Conservation (phyloP, 345 rosid genomes). For the Gynandropsis gynandra region DNA sequence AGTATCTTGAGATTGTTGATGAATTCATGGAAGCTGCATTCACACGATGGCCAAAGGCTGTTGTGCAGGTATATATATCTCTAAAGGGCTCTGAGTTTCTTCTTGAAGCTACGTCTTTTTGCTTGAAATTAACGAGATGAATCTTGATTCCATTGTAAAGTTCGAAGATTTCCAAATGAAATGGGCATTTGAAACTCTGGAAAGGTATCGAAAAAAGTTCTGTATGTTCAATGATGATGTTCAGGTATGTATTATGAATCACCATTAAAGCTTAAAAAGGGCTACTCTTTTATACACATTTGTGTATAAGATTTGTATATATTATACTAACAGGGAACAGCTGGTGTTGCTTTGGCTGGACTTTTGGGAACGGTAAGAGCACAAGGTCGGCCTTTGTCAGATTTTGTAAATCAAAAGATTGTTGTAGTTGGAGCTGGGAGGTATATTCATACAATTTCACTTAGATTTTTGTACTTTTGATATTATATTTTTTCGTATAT, state of each 20-base stretch:
- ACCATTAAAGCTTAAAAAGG: too few species aligned
- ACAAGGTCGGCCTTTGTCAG: conserved; percentile 76
- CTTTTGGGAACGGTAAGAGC: conserved; percentile 88
- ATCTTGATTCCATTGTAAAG: conserved; percentile 36
- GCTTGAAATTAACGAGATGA: conserved; percentile 24
- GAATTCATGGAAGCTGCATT: conserved; percentile 96
- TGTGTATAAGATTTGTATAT: neutral
- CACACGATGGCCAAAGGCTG: conserved; percentile 96
- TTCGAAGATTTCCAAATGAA: conserved; percentile 97
- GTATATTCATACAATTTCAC: too few species aligned
- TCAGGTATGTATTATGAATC: conserved; percentile 44
- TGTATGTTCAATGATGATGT: conserved; percentile 99
- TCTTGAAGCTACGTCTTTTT: conserved; percentile 16
- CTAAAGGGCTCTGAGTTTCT: conserved; percentile 3
- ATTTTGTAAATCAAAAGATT: conserved; percentile 87
- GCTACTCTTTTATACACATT: neutral
- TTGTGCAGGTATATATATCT: conserved; percentile 62
- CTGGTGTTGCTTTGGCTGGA: conserved; percentile 99
- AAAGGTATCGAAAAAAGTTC: conserved; percentile 74
- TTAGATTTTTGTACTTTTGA: too few species aligned
- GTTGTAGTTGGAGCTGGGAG: conserved; percentile 99
- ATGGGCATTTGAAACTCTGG: conserved; percentile 98
- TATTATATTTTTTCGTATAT: too few species aligned
- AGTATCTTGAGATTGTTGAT: conserved; percentile 75
- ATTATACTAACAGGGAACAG: conserved; percentile 68